phyloP scores from a whole-genome alignment of 129 eudicot species.

The Saposhnikovia divaricata region DNA sequence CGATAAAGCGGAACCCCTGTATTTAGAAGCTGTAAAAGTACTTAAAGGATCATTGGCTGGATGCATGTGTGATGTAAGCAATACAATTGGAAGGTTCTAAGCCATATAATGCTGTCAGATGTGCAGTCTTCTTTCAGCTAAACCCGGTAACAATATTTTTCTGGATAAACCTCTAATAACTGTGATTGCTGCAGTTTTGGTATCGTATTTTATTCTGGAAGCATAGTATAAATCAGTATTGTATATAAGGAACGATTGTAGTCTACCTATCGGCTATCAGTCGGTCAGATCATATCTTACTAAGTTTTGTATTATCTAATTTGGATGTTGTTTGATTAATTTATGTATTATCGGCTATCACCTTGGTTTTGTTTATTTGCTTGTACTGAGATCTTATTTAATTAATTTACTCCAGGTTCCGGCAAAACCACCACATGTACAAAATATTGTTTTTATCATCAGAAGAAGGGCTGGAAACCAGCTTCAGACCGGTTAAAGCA shows the following conservation, averaged over 20 bases:
- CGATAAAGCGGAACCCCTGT: slow-evolving; percentile 84
- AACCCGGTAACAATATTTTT: neutral
- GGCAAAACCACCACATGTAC: no score
- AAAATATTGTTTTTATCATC: no score
- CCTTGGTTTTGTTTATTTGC: no score
- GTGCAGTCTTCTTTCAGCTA: neutral
- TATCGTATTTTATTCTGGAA: neutral
- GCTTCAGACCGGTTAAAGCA: no score
- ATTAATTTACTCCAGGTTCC: no score
- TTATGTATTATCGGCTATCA: no score
- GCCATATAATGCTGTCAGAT: neutral
- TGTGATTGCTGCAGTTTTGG: neutral
- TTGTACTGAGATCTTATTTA: no score
- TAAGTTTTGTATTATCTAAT: neutral
- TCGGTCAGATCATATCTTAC: neutral
- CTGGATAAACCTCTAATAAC: neutral
- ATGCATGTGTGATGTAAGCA: neutral
- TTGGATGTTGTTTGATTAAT: no score
- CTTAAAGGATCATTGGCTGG: slow-evolving; percentile 52
- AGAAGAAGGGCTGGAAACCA: no score
- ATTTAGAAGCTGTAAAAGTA: slow-evolving; percentile 64
- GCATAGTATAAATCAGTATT: neutral
- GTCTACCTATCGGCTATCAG: neutral
- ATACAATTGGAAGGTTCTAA: neutral
- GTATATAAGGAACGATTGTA: neutral